These are phyloP conservation scores for Ophiosphaerella herpotricha DNA, from an alignment of 2,329 filamentous ascomycete genomes.

Conservation along the genomic window DNA sequence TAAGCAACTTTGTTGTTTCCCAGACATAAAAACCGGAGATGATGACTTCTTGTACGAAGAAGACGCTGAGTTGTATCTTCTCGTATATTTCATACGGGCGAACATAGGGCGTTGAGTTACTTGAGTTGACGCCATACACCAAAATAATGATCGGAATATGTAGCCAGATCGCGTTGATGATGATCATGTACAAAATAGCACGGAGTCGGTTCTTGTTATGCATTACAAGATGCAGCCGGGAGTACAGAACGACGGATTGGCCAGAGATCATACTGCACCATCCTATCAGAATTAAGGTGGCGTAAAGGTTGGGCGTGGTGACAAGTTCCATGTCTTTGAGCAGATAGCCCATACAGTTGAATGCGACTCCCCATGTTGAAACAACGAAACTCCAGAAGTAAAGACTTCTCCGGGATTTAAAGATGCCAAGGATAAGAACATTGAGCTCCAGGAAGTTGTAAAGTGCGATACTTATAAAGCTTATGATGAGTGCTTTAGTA, in stretches of 20 bases:
- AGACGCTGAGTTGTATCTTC: conserved; percentile 46
- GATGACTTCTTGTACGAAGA: conserved; percentile 44
- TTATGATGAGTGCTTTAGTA: too few relatives aligned
- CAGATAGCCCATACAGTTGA: conserved; percentile 5
- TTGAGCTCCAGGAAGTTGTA: conserved; percentile 27
- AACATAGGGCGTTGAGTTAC: conserved; percentile 8
- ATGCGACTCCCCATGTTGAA: conserved; percentile 13
- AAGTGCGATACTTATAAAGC: conserved; percentile 9
- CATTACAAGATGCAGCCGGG: conserved; percentile 43
- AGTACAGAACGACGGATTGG: conserved; percentile 64
- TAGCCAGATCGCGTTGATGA: conserved; percentile 29
- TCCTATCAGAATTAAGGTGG: conserved; percentile 50
- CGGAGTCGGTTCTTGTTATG: conserved; percentile 11
- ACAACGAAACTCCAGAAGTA: conserved; percentile 18
- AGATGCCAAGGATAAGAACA: conserved; percentile 17
- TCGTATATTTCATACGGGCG: conserved; percentile 35
- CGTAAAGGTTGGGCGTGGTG: conserved; percentile 7
- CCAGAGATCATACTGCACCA: conserved; percentile 65
- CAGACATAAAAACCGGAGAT: conserved; percentile 54
- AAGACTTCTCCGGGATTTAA: conserved; percentile 18
- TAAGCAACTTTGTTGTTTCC: conserved; percentile 43
- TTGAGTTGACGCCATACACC: conserved; percentile 27
- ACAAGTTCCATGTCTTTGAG: neutral
- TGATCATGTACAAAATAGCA: conserved; percentile 59
- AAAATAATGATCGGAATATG: conserved; percentile 56